Evolutionary conservation across 78 protist genomes (phyloP), one percentile per base, ranked within the genome.

Genomic region (Cavenderia fasciculata): DNA sequence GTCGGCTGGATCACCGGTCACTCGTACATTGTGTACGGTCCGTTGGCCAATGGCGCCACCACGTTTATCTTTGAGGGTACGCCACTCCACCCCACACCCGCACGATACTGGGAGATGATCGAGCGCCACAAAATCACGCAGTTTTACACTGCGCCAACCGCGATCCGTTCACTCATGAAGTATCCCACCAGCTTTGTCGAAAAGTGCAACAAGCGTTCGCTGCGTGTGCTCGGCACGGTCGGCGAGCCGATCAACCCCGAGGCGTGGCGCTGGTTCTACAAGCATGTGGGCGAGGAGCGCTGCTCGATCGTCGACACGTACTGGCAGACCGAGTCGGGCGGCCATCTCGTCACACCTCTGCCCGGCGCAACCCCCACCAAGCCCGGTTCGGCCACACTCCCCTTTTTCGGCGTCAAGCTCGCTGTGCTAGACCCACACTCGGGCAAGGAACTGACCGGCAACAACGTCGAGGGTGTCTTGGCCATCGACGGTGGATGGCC

Each of bases 71-170:
- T 97, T 85, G 99, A 98, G 66, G 93, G 98, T 23, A 70, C 96
- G 2, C 99, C 99, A 25, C 65, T 94, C 19, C 70, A 94, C 69
- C 99, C 99, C 8, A 74, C 88, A 40, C 94, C 96, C 14, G 68
- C 94, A 19, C 63, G 99, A 4, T 94, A 69, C 77, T 98, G 99
- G 99, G 90, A 89, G 27, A 95, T 97, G 75, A 54, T 95, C 27
- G 96, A 96, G 44, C 23, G 92, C 68, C 95, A 88, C 93, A 59
- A 92, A 47, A 90, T 98, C 61, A 95, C 94, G 16, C 86, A 78
- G 63, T 97, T 98, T 76, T 98, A 98, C 97, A 98, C 99, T 25
- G 98, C 99, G 16, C 99, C 99, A 36, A 98, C 99, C 4, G 99
- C 99, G 18, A 97, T 98, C 63, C 96, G 99, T 51, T 90, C 97